phyloP scores from a whole-genome alignment of 2,329 filamentous ascomycete species.

The Coniochaeta hoffmannii region DNA sequence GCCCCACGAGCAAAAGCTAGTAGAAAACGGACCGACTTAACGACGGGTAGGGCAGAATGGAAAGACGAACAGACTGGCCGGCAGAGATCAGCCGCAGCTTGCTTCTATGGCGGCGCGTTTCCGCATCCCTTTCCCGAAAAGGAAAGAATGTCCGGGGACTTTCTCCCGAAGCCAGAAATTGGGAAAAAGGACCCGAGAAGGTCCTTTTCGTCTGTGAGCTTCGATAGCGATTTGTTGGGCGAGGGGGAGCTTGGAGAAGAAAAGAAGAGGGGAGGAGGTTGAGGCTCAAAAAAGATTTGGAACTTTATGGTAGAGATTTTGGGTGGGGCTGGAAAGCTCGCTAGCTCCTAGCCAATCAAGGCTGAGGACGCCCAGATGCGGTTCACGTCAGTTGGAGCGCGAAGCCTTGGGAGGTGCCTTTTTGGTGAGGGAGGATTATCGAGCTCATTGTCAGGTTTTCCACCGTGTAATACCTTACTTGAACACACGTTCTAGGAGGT shows the following conservation, averaged over 20 bases:
- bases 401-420: neutral
- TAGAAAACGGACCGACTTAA: constrained; percentile 20
- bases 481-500: too few relatives aligned
- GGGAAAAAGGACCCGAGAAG: constrained; percentile 29
- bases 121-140: constrained; percentile 45
- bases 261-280: constrained; percentile 15
- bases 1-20: constrained; percentile 5
- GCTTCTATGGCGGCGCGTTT: constrained; percentile 99
- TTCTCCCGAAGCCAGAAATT: constrained; percentile 96
- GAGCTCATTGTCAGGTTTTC: too few relatives aligned
- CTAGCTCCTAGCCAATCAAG: neutral
- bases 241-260: constrained; percentile 61
- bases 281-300: constrained; percentile 12
- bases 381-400: neutral
- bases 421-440: neutral
- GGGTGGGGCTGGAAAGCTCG: constrained; percentile 1
- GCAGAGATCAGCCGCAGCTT: constrained; percentile 75
- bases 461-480: too few relatives aligned
- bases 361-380: neutral
- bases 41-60: constrained; percentile 20
- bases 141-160: constrained; percentile 86
- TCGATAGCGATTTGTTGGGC: constrained; percentile 99
- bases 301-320: constrained; percentile 14
- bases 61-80: constrained; percentile 41
- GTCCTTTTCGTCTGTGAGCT: constrained; percentile 85